Conservation (phyloP, 768 basidiomycete species). For the Suillus fuscotomentosus region DNA sequence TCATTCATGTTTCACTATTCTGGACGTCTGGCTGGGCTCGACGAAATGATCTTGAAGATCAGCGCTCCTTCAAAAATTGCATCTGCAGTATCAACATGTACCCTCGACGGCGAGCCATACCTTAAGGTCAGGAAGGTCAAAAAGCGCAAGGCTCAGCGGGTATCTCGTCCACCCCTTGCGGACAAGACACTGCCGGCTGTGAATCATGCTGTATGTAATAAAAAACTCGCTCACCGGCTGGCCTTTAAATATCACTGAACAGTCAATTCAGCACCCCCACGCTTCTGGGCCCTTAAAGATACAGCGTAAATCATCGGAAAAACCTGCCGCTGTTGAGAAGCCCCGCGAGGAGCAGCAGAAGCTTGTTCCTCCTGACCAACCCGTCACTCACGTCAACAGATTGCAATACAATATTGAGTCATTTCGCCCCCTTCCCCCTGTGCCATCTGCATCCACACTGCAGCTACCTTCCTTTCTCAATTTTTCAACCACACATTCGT, state of each 20-base stretch:
- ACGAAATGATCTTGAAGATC: conserved; percentile 38
- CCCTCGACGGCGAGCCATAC: conserved; percentile 16
- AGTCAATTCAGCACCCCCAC: conserved; percentile 10
- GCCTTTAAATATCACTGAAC: conserved; percentile 14
- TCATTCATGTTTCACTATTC: conserved; percentile 35
- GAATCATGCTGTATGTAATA: conserved; percentile 29
- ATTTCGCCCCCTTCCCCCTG: conserved; percentile 32
- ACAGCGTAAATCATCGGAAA: background rate
- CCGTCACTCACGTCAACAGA: conserved; percentile 15
- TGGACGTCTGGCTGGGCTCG: conserved; percentile 44
- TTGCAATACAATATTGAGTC: conserved; percentile 11
- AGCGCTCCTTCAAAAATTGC: conserved; percentile 26
- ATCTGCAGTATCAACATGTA: conserved; percentile 24
- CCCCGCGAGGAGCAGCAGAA: background rate
- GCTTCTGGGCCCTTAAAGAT: background rate
- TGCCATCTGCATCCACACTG: conserved; percentile 37
- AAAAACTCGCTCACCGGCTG: conserved; percentile 4
- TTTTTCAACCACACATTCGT: conserved; percentile 20
- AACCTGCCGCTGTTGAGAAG: background rate
- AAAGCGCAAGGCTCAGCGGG: conserved; percentile 19
- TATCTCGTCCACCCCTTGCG: conserved; percentile 29
- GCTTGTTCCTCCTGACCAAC: conserved; percentile 7
- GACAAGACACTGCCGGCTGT: conserved; percentile 25
- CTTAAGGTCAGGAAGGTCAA: conserved; percentile 21
- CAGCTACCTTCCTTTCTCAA: conserved; percentile 39